phyloP scores from a whole-genome alignment of 768 basidiomycete species.

The Tricholoma matsutake region DNA sequence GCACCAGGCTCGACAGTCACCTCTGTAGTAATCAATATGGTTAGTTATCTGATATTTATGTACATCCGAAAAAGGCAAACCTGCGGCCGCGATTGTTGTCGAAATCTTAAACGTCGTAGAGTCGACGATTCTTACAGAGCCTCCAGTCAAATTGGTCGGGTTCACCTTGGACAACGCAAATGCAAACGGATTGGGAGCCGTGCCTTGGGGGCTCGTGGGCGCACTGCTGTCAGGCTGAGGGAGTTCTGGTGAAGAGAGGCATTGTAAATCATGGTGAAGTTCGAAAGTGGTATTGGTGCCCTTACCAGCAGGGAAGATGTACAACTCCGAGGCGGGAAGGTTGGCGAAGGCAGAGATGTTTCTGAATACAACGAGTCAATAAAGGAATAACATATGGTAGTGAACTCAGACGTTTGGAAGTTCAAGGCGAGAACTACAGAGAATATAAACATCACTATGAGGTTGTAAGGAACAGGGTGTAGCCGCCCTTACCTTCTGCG shows the following conservation, averaged over 20 bases:
- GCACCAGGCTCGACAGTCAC: slow-evolving; percentile 57
- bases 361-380: slow-evolving; percentile 7
- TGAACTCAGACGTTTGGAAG: slow-evolving; percentile 35
- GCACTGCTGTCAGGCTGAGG: slow-evolving; percentile 33
- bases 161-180: slow-evolving; percentile 46
- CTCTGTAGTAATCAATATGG: slow-evolving; percentile 25
- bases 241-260: slow-evolving; percentile 22
- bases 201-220: slow-evolving; percentile 42
- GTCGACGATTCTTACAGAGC: slow-evolving; percentile 50
- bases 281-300: background rate
- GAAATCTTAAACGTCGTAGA: slow-evolving; percentile 50
- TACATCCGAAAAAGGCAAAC: slow-evolving; percentile 4
- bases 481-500: slow-evolving; percentile 34
- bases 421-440: slow-evolving; percentile 47
- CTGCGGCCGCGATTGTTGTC: slow-evolving; percentile 49
- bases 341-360: slow-evolving; percentile 37
- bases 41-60: background rate
- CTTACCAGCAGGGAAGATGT: slow-evolving; percentile 49
- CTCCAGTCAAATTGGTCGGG: slow-evolving; percentile 43
- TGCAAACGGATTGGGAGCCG: slow-evolving; percentile 42
- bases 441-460: background rate
- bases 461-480: background rate
- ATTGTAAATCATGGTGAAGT: background rate
- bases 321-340: slow-evolving; percentile 44
- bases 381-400: background rate